These are phyloP conservation scores for Talaromyces proteolyticus DNA, from an alignment of 495 filamentous ascomycete genomes.

Conservation along the genomic window DNA sequence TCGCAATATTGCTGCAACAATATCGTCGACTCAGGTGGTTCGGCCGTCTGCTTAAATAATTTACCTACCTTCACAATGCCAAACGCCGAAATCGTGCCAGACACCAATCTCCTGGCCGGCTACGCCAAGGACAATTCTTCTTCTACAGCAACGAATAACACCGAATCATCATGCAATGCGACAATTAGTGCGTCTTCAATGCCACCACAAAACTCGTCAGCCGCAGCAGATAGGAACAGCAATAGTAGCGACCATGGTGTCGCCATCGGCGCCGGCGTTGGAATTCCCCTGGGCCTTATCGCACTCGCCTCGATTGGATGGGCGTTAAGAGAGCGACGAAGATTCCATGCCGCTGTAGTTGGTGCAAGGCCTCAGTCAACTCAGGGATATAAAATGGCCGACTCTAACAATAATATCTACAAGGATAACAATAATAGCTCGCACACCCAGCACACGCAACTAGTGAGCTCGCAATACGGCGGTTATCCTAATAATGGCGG, in stretches of 20 bases:
- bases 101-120: constrained; percentile 13
- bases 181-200: constrained; percentile 20
- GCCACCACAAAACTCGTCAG: background rate
- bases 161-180: constrained; percentile 27
- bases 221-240: too few relatives aligned
- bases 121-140: constrained; percentile 10
- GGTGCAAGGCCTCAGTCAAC: background rate
- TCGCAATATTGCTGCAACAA: constrained; percentile 28
- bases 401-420: background rate
- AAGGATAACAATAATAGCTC: too few relatives aligned
- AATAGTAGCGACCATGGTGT: constrained; percentile 3
- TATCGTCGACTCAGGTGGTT: constrained; percentile 10
- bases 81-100: constrained; percentile 11
- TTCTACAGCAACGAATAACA: constrained; percentile 8
- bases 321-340: constrained; percentile 18
- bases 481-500: background rate
- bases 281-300: constrained; percentile 21
- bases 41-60: constrained; percentile 15
- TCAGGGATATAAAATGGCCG: background rate
- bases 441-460: too few relatives aligned
- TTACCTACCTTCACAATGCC: constrained; percentile 15
- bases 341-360: background rate
- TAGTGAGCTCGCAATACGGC: background rate
- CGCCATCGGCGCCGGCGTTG: constrained; percentile 22
- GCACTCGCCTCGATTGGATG: constrained; percentile 23